Evolutionary conservation across 2,329 filamentous ascomycete genomes (phyloP), one percentile per base, ranked within the genome.

Genomic region (Ceratocystis huliohia): DNA sequence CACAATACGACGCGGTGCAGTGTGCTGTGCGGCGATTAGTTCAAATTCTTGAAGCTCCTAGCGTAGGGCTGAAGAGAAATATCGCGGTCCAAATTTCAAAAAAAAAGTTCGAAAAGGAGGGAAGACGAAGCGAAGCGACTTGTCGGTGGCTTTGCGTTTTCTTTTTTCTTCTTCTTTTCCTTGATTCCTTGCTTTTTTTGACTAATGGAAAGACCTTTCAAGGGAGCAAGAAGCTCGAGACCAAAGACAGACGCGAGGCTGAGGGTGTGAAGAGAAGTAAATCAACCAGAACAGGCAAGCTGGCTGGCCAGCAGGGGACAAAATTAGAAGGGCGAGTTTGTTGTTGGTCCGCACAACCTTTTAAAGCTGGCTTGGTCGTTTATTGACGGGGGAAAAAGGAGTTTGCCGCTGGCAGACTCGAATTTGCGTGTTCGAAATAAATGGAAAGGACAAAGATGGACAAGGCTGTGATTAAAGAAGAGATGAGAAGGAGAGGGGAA

Each of bases 401-500:
- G 56, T 20, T 59, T 59, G 56, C 25, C 56, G 56, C 56, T 37
- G 17, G 25, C 28, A 17, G 56, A 20, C 56, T 59, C 56, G 56
- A 30, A 13, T 15, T 53, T 53, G 46, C 3, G 50, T 50, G 15
- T 25, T 56, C 30, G 20, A 44, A 25, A 33, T 59, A 46, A 33
- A 50, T 48, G 15, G 44, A 37, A 45, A 25, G 13, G 50, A 48
- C 41, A 41, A 61, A 10, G 25, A 17, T 61, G 37, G 25, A 53
- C 61, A 48, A 66, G 65, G 65, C 59, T 64, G 33, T 37, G 45
- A 50, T 44, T 7, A 46, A 44, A 50, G 20, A 41, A 57, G 48
- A 41, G 57, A 7, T 33, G 46, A 56, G 8, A 22, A 20, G 30
- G 48, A 65, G 41, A 56, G 22, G 50, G 7, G 59, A 33, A 25